These are phyloP conservation scores for Scleroderma citrinum DNA, from an alignment of 768 basidiomycete genomes.

Conservation along the genomic window DNA sequence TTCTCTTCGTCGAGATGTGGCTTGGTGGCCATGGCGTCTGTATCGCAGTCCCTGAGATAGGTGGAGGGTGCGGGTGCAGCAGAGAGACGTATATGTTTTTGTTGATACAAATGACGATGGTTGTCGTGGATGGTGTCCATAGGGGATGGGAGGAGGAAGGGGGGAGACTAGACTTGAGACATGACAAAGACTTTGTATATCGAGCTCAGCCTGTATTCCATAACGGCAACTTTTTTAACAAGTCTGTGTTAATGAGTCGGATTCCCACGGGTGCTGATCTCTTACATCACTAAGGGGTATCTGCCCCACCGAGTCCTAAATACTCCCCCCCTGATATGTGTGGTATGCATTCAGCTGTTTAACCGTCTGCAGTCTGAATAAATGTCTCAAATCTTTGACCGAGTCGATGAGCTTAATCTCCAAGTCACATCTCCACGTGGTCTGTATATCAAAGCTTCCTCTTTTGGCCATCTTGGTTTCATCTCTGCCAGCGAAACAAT, in stretches of 20 bases:
- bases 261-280: conserved; percentile 23
- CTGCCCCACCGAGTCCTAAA: conserved; percentile 2
- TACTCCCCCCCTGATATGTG: neutral
- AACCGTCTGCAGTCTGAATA: too few relatives aligned
- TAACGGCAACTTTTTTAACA: conserved; percentile 34
- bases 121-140: conserved; percentile 19
- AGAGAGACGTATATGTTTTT: conserved; percentile 8
- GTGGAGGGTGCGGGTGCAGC: conserved; percentile 9
- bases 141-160: conserved; percentile 21
- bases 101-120: conserved; percentile 10
- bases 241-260: conserved; percentile 22
- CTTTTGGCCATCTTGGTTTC: conserved; percentile 2
- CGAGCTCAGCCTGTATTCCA: conserved; percentile 35
- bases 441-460: neutral
- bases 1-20: conserved; percentile 20
- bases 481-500: neutral
- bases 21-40: conserved; percentile 11
- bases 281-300: conserved; percentile 11
- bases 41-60: conserved; percentile 10
- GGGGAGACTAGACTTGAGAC: conserved; percentile 29
- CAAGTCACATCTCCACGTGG: conserved; percentile 1
- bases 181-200: conserved; percentile 36
- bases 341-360: too few relatives aligned
- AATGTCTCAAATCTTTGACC: too few relatives aligned
- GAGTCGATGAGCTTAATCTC: neutral